Evolutionary conservation across 139 green algal species (phyloP).

Genomic region (Chlamydomonas sp.): DNA sequence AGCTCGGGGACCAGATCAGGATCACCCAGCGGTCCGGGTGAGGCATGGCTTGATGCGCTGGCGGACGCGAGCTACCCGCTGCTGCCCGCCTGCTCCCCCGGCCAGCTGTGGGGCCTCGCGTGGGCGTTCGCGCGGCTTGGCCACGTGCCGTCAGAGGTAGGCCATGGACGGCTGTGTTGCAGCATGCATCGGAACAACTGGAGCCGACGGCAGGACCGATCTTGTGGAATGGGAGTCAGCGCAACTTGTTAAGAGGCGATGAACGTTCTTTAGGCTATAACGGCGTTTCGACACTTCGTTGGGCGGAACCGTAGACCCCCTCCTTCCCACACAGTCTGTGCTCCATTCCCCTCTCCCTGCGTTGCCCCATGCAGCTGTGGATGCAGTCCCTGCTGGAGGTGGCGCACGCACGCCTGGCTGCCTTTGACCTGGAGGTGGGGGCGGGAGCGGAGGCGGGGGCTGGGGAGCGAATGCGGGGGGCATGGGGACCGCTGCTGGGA

Average conservation of each 20-base stretch:
- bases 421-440: constrained; percentile 3
- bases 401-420: neutral
- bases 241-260: too few relatives aligned
- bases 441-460: neutral
- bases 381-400: constrained; percentile 1
- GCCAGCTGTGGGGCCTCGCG: neutral
- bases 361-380: neutral
- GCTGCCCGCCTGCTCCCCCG: neutral
- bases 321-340: too few relatives aligned
- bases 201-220: too few relatives aligned
- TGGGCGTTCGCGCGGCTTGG: neutral
- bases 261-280: too few relatives aligned
- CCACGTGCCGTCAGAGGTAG: neutral
- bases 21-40: too few relatives aligned
- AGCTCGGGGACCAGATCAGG: too few relatives aligned
- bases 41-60: neutral
- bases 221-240: too few relatives aligned
- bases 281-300: too few relatives aligned
- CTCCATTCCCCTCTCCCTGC: too few relatives aligned
- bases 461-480: too few relatives aligned
- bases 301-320: too few relatives aligned
- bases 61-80: neutral
- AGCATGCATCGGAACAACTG: neutral
- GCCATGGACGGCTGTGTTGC: constrained; percentile 24
- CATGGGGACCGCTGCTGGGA: too few relatives aligned